Percentiles rank a stretch among this genome's conserved stretches.
Evolutionary conservation across 805 yeast genomes (phyloP).

Genomic region (Ogataea parapolymorpha): DNA sequence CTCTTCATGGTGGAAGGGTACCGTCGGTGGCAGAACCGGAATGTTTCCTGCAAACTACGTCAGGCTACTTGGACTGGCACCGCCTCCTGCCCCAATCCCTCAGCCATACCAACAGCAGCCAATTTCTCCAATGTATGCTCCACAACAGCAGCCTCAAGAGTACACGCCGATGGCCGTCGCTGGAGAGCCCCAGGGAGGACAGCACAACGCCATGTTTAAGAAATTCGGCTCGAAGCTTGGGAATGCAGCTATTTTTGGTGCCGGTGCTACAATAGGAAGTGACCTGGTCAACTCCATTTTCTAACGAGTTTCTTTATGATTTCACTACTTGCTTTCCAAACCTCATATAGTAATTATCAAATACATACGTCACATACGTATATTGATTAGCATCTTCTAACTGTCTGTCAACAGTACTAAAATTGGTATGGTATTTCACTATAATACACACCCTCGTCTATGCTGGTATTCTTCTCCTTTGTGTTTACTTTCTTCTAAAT

Average conservation of each 20-base stretch:
- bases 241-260: slow-evolving; percentile 95
- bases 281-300: slow-evolving; percentile 78
- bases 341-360: not conserved
- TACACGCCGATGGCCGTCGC: slow-evolving; percentile 22
- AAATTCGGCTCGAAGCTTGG: slow-evolving; percentile 85
- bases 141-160: slow-evolving; percentile 23
- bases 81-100: slow-evolving; percentile 18
- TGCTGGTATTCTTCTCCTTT: slow-evolving; percentile 6
- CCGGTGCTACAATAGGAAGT: slow-evolving; percentile 93
- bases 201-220: slow-evolving; percentile 36
- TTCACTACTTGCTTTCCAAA: not conserved
- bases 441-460: slow-evolving; percentile 11
- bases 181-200: slow-evolving; percentile 19
- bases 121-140: slow-evolving; percentile 16
- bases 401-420: not conserved
- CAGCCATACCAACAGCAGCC: slow-evolving; percentile 23
- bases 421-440: slow-evolving; percentile 4
- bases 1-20: slow-evolving; percentile 91
- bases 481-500: slow-evolving; percentile 92
- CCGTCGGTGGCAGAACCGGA: slow-evolving; percentile 56
- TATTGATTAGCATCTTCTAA: not conserved
- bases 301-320: slow-evolving; percentile 22
- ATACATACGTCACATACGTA: not conserved
- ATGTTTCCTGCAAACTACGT: slow-evolving; percentile 92
- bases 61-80: slow-evolving; percentile 30